Evolutionary conservation across 2,329 filamentous ascomycete genomes (phyloP).

Genomic region (Verticillium zaregamsianum): DNA sequence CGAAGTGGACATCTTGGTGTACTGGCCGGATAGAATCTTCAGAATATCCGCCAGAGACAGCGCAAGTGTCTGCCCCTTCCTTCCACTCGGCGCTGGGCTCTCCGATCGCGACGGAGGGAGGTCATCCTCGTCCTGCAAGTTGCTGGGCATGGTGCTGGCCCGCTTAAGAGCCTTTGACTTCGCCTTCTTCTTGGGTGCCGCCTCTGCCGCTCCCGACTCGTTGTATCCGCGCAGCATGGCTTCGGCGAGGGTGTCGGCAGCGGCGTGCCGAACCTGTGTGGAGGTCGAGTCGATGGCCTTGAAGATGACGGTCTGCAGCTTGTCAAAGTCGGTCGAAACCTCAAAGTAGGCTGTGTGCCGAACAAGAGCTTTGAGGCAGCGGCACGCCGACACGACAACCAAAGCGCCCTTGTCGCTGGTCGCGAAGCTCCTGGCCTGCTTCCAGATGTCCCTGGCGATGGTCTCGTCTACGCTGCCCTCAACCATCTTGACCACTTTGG

Average conservation of each 20-base stretch:
- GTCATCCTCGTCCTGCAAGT: constrained; percentile 71
- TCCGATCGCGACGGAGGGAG: constrained; percentile 56
- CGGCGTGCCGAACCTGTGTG: constrained; percentile 74
- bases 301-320: constrained; percentile 75
- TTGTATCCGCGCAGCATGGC: constrained; percentile 79
- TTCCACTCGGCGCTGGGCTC: constrained; percentile 65
- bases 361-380: constrained; percentile 70
- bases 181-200: constrained; percentile 59
- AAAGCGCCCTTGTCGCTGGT: constrained; percentile 77
- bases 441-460: constrained; percentile 88
- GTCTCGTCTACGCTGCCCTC: constrained; percentile 75
- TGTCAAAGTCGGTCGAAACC: constrained; percentile 86
- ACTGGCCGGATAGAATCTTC: constrained; percentile 74
- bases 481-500: constrained; percentile 73
- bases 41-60: constrained; percentile 76
- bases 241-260: constrained; percentile 78
- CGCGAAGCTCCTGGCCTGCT: constrained; percentile 75
- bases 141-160: constrained; percentile 55
- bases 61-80: constrained; percentile 67
- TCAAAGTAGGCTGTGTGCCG: constrained; percentile 77
- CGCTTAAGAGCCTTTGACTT: constrained; percentile 57
- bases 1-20: constrained; percentile 71
- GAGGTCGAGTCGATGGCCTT: constrained; percentile 81
- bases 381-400: constrained; percentile 74
- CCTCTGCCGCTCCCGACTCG: constrained; percentile 50